phyloP scores from a whole-genome alignment of 1,139 yeast genomes.

The Candida tropicalis region DNA sequence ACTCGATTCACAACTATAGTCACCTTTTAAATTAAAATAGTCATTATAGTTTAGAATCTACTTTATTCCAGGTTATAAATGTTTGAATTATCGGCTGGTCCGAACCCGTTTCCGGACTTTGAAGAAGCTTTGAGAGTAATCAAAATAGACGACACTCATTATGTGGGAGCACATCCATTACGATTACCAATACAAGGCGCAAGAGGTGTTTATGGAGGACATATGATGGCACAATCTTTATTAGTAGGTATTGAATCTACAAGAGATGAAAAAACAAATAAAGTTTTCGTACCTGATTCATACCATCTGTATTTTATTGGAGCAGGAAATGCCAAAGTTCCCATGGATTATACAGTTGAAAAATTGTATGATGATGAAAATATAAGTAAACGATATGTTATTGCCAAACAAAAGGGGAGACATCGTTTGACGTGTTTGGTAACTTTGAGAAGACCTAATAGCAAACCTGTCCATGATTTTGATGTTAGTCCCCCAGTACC shows the following conservation, averaged over 20 bases:
- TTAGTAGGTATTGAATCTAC: slow-evolving; percentile 59
- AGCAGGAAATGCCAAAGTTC: slow-evolving; percentile 51
- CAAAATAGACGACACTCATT: slow-evolving; percentile 31
- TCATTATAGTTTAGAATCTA: too few species aligned
- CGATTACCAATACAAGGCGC: slow-evolving; percentile 51
- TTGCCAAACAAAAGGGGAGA: slow-evolving; percentile 33
- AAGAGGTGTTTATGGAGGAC: slow-evolving; percentile 80
- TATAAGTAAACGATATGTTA: slow-evolving; percentile 30
- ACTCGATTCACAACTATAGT: too few species aligned
- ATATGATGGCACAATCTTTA: slow-evolving; percentile 71
- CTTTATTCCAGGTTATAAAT: too few species aligned
- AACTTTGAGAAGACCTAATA: slow-evolving; percentile 26
- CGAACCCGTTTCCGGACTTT: slow-evolving; percentile 26
- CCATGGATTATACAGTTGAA: slow-evolving; percentile 61
- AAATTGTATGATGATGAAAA: slow-evolving; percentile 42
- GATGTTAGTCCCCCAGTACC: slow-evolving; percentile 24
- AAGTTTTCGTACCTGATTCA: slow-evolving; percentile 36
- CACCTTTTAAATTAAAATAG: too few species aligned
- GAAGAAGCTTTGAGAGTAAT: slow-evolving; percentile 44
- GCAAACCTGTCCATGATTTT: slow-evolving; percentile 9
- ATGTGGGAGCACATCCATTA: slow-evolving; percentile 42
- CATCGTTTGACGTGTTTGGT: slow-evolving; percentile 34
- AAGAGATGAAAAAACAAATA: slow-evolving; percentile 16
- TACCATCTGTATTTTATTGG: slow-evolving; percentile 45
- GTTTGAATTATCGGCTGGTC: slow-evolving; percentile 11